Evolutionary conservation across 148 eudicot species (phyloP).

Genomic region (Vaccinium myrtillus): DNA sequence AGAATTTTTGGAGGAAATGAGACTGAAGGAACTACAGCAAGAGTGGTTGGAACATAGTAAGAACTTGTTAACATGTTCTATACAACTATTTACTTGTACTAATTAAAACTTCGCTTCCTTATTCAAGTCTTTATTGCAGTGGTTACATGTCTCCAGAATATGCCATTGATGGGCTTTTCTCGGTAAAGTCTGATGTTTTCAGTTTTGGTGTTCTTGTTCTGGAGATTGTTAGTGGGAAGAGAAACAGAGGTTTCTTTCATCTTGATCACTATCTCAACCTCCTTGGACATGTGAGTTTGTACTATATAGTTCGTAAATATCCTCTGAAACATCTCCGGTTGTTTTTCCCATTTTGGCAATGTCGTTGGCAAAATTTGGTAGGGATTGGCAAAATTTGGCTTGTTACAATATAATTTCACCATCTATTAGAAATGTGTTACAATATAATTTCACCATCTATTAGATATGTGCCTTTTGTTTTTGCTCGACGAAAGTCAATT

Average conservation of each 20-base stretch:
- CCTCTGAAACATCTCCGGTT: no score
- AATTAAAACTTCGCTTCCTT: not conserved
- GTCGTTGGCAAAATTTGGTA: not conserved
- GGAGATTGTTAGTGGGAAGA: conserved; percentile 31
- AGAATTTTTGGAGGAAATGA: conserved; percentile 22
- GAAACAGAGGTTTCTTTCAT: conserved; percentile 28
- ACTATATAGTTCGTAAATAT: not conserved
- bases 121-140: conserved; percentile 10
- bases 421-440: not conserved
- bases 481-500: no score
- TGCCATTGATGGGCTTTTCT: conserved; percentile 22
- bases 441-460: not conserved
- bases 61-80: not conserved
- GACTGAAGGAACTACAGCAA: not conserved
- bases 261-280: conserved; percentile 31
- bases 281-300: conserved; percentile 31
- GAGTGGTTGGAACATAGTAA: conserved; percentile 28
- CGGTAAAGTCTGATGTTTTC: conserved; percentile 29
- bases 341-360: not conserved
- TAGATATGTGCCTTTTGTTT: no score
- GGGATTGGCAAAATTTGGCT: not conserved
- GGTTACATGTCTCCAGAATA: conserved; percentile 45
- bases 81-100: not conserved
- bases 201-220: conserved; percentile 39
- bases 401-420: not conserved